Evolutionary conservation across 306 rosid genomes (phyloP).

Genomic region (Citrullus colocynthis): DNA sequence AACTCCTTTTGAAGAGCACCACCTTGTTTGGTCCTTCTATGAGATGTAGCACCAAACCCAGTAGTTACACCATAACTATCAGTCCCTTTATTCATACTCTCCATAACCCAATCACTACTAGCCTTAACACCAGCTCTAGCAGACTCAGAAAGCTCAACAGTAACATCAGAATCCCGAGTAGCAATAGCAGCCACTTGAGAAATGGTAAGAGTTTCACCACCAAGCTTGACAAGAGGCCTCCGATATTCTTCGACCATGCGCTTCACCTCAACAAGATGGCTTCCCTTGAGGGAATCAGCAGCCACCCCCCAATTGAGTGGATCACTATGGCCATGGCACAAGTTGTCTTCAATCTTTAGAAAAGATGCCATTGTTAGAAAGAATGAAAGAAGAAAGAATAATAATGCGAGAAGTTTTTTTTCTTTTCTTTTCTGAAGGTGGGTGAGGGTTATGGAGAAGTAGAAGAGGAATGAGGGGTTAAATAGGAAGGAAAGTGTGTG

Average conservation of each 20-base stretch:
- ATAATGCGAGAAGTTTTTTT: not conserved
- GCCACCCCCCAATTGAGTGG: constrained; percentile 1
- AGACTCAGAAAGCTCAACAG: not conserved
- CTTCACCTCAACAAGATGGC: constrained; percentile 2
- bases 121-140: not conserved
- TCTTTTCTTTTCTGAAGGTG: no score
- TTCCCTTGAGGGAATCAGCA: not conserved
- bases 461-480: not conserved
- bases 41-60: constrained; percentile 20
- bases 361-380: not conserved
- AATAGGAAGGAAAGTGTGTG: not conserved
- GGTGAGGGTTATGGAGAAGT: not conserved
- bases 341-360: not conserved
- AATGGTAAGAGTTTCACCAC: constrained; percentile 6
- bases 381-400: not conserved
- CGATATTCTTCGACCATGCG: constrained; percentile 1
- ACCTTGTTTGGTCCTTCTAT: constrained; percentile 21
- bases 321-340: not conserved
- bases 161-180: not conserved
- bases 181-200: constrained; percentile 6
- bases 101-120: constrained; percentile 91
- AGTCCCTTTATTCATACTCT: constrained; percentile 53
- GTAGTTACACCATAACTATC: constrained; percentile 92
- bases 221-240: constrained; percentile 31
- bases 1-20: constrained; percentile 53